Percentiles rank a stretch among this genome's conserved stretches.
Evolutionary conservation across 2,329 filamentous ascomycete species (phyloP).

Genomic region (Anthostomella pinea): DNA sequence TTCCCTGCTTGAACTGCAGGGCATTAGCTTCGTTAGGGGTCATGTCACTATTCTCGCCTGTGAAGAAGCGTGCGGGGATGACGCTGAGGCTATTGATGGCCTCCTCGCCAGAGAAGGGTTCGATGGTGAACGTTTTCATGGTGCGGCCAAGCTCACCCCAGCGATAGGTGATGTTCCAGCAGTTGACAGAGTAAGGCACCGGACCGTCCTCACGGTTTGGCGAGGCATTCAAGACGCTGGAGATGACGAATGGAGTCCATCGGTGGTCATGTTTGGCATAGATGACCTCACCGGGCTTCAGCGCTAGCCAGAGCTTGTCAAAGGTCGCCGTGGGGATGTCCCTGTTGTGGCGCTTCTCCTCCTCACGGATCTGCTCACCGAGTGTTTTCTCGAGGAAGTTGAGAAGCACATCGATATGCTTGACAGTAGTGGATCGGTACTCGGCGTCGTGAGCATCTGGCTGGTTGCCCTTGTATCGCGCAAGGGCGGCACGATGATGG

Average conservation of each 20-base stretch:
- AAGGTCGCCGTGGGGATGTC: conserved; percentile 41
- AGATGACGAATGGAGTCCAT: conserved; percentile 43
- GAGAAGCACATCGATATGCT: conserved; percentile 46
- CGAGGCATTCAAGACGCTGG: conserved; percentile 23
- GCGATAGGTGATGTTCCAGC: conserved; percentile 41
- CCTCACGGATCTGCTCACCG: conserved; percentile 37
- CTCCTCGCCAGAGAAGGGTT: conserved; percentile 43
- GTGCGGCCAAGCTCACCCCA: conserved; percentile 34
- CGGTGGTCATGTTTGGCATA: conserved; percentile 40
- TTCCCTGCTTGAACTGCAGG: conserved; percentile 40
- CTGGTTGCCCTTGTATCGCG: conserved; percentile 40
- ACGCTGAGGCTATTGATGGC: conserved; percentile 39
- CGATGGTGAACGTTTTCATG: conserved; percentile 36
- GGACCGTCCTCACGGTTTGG: conserved; percentile 2
- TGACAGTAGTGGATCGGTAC: conserved; percentile 39
- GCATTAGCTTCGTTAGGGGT: conserved; percentile 31
- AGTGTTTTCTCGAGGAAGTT: conserved; percentile 40
- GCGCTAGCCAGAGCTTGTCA: conserved; percentile 44
- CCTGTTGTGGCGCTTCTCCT: conserved; percentile 39
- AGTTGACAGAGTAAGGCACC: conserved; percentile 28
- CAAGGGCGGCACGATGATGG: conserved; percentile 44
- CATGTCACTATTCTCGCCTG: conserved; percentile 31
- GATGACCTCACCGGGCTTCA: conserved; percentile 44
- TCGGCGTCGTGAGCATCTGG: conserved; percentile 39
- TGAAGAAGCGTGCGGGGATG: conserved; percentile 43